phyloP scores from a whole-genome alignment of 371 early-diverging fungal genomes.

The Mucor saturninus region DNA sequence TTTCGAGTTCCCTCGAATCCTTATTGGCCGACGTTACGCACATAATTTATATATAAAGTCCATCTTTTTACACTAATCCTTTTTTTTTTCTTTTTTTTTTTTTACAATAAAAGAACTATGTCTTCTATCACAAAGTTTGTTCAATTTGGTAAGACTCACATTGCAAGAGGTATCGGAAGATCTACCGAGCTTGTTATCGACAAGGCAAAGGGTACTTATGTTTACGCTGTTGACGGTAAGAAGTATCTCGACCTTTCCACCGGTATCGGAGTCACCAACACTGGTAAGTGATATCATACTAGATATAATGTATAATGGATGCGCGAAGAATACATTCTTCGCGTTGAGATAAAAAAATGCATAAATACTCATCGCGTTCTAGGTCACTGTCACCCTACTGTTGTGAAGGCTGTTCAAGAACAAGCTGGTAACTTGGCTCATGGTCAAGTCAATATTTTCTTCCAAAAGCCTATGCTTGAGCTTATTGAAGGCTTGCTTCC shows the following conservation, averaged over 20 bases:
- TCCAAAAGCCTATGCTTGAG: slow-evolving; percentile 61
- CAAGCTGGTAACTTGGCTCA: slow-evolving; percentile 59
- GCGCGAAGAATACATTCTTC: too few relatives aligned
- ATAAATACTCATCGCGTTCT: neutral
- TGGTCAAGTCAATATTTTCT: slow-evolving; percentile 60
- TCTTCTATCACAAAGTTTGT: slow-evolving; percentile 40
- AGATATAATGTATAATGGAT: neutral
- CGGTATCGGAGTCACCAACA: slow-evolving; percentile 64
- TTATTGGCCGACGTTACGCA: slow-evolving; percentile 13
- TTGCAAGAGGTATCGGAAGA: slow-evolving; percentile 55
- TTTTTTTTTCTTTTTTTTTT: slow-evolving; percentile 9
- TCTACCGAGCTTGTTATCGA: slow-evolving; percentile 56
- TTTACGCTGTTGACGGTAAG: slow-evolving; percentile 54
- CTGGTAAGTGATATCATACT: slow-evolving; percentile 36
- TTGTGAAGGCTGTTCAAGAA: slow-evolving; percentile 66
- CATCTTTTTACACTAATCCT: slow-evolving; percentile 2
- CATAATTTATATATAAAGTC: slow-evolving; percentile 11
- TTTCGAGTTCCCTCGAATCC: slow-evolving; percentile 3
- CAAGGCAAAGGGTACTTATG: slow-evolving; percentile 52
- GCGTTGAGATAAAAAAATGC: neutral
- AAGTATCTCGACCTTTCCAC: slow-evolving; percentile 63
- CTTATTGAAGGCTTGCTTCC: slow-evolving; percentile 50
- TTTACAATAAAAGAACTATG: slow-evolving; percentile 24
- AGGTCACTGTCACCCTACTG: slow-evolving; percentile 59
- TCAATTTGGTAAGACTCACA: slow-evolving; percentile 54